Percentiles rank a stretch among this genome's conserved stretches.
Evolutionary conservation across 2,329 filamentous ascomycete genomes (phyloP).

Genomic region (Cryphonectria carpinicola): DNA sequence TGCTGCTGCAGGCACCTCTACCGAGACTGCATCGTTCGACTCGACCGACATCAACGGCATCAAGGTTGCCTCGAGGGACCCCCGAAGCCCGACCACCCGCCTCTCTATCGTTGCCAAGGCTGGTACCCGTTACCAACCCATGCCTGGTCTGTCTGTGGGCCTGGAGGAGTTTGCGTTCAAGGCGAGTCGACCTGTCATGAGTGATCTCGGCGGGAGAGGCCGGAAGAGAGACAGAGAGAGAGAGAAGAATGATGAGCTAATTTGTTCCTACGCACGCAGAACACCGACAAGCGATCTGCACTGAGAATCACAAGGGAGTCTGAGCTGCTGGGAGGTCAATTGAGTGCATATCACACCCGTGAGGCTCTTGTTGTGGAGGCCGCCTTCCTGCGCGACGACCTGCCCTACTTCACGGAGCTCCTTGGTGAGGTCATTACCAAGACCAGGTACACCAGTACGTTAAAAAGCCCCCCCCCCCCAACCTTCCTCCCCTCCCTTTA

Average conservation of each 20-base stretch:
- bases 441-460: slow-evolving; percentile 81
- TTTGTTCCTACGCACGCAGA: slow-evolving; percentile 57
- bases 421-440: slow-evolving; percentile 87
- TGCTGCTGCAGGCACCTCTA: slow-evolving; percentile 60
- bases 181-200: slow-evolving; percentile 53
- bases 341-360: slow-evolving; percentile 85
- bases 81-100: slow-evolving; percentile 85
- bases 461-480: slow-evolving; percentile 4
- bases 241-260: slow-evolving; percentile 47
- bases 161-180: slow-evolving; percentile 98
- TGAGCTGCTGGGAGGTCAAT: slow-evolving; percentile 91
- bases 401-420: slow-evolving; percentile 97
- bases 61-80: slow-evolving; percentile 91
- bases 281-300: slow-evolving; percentile 84
- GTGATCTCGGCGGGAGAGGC: slow-evolving; percentile 27
- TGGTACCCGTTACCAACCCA: slow-evolving; percentile 88
- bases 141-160: slow-evolving; percentile 86
- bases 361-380: slow-evolving; percentile 92
- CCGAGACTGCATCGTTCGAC: slow-evolving; percentile 82
- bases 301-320: slow-evolving; percentile 93
- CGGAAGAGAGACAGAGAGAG: background rate
- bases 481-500: slow-evolving; percentile 6
- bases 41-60: slow-evolving; percentile 82
- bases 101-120: slow-evolving; percentile 92
- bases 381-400: slow-evolving; percentile 92